A percentile compares a stretch with the other conserved stretches of the same genome.
Conservation (phyloP, 2,329 filamentous ascomycete species). For the Fusarium sp. region DNA sequence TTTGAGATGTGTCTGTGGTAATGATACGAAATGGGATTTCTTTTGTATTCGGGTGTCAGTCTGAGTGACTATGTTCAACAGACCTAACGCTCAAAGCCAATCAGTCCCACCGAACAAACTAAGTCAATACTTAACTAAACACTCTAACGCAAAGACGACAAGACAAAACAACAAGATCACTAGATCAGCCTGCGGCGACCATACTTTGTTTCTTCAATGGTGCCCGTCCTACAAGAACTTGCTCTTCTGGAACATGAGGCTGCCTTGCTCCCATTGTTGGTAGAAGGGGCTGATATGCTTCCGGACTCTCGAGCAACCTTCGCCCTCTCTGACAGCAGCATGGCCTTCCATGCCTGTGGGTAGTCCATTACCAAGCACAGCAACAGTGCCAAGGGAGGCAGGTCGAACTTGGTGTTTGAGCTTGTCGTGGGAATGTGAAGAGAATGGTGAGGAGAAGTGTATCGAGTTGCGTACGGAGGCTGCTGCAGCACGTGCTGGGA, state of each 20-base stretch:
- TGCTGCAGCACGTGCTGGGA: conserved; percentile 32
- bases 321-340: conserved; percentile 22
- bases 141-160: neutral
- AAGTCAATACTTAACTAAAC: neutral
- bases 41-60: conserved; percentile 1
- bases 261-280: conserved; percentile 33
- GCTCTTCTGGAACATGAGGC: conserved; percentile 22
- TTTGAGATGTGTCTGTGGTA: conserved; percentile 10
- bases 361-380: conserved; percentile 31
- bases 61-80: neutral
- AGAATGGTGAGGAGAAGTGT: conserved; percentile 29
- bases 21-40: neutral
- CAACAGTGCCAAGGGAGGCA: conserved; percentile 38
- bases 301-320: conserved; percentile 24
- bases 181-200: neutral
- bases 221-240: conserved; percentile 5
- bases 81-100: conserved; percentile 1
- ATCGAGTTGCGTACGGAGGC: conserved; percentile 38
- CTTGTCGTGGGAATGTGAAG: conserved; percentile 29
- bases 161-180: conserved; percentile 9
- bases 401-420: conserved; percentile 32
- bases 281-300: conserved; percentile 38
- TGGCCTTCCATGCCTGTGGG: conserved; percentile 13
- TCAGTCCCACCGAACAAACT: neutral
- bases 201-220: neutral